Evolutionary conservation across 2,329 filamentous ascomycete genomes (phyloP).

Genomic region (Tolypocladium amazonense): DNA sequence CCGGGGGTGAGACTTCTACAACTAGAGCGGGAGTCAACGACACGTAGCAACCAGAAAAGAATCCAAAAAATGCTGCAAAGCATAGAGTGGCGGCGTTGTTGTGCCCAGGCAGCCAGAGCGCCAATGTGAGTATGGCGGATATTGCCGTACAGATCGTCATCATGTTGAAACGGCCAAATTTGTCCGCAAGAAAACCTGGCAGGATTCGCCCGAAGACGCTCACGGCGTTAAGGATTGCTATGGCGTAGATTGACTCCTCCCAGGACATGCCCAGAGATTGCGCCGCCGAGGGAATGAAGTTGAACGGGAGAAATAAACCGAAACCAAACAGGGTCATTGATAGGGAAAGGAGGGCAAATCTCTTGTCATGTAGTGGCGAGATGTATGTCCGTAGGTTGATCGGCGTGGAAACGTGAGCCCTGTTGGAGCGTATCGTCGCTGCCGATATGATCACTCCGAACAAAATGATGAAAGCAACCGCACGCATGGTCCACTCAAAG

Average conservation of each 20-base stretch:
- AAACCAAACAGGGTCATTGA: not conserved
- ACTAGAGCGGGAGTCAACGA: not conserved
- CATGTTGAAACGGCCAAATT: not conserved
- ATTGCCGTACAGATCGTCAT: not conserved
- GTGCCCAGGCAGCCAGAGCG: not conserved
- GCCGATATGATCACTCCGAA: not conserved
- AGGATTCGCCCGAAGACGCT: not conserved
- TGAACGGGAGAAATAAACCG: not conserved
- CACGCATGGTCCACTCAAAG: not conserved
- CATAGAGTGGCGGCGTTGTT: not conserved
- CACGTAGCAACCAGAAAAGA: not conserved
- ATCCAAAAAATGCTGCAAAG: not conserved
- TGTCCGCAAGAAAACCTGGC: not conserved
- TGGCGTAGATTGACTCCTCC: not conserved
- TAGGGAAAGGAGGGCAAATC: not conserved
- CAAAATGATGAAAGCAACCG: not conserved
- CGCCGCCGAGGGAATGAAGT: not conserved
- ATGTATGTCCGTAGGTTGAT: not conserved
- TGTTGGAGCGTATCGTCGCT: not conserved
- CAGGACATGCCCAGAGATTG: not conserved
- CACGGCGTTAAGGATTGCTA: not conserved
- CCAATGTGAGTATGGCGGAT: not conserved
- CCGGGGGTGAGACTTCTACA: not conserved
- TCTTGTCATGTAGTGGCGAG: not conserved
- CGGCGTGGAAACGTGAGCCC: not conserved